These are phyloP conservation scores for Hibiscus syriacus DNA, from an alignment of 345 rosid genomes.

Conservation along the genomic window DNA sequence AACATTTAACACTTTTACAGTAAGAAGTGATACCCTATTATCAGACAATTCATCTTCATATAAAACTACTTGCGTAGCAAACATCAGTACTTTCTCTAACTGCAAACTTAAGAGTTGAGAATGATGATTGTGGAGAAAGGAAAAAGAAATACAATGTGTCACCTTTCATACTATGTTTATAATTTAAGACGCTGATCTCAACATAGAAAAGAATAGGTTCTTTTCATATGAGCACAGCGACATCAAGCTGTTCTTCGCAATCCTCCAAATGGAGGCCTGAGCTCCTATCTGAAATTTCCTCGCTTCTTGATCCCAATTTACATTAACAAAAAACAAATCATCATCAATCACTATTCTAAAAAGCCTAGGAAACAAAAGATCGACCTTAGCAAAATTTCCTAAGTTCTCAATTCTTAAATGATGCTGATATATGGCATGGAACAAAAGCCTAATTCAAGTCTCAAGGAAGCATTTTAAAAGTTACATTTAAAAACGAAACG, in stretches of 20 bases:
- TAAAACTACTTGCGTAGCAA: conserved; percentile 57
- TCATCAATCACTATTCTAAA: conserved; percentile 9
- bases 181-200: conserved; percentile 40
- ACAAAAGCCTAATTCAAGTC: neutral
- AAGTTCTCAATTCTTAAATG: neutral
- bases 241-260: conserved; percentile 60
- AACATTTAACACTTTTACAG: conserved; percentile 84
- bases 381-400: neutral
- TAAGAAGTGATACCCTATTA: conserved; percentile 85
- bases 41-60: conserved; percentile 98
- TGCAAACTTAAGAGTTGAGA: neutral
- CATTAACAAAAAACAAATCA: neutral
- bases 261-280: conserved; percentile 62
- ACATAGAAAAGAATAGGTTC: conserved; percentile 93
- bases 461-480: neutral
- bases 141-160: neutral
- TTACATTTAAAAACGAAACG: neutral
- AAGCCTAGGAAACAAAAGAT: neutral
- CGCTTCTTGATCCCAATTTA: conserved; percentile 26
- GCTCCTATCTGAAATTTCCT: conserved; percentile 16
- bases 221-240: conserved; percentile 58
- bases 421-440: neutral
- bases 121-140: neutral
- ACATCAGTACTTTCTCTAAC: conserved; percentile 16
- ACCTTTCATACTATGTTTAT: neutral